Conservation (phyloP, 169 alveolate species). For the Eimeria necatrix region DNA sequence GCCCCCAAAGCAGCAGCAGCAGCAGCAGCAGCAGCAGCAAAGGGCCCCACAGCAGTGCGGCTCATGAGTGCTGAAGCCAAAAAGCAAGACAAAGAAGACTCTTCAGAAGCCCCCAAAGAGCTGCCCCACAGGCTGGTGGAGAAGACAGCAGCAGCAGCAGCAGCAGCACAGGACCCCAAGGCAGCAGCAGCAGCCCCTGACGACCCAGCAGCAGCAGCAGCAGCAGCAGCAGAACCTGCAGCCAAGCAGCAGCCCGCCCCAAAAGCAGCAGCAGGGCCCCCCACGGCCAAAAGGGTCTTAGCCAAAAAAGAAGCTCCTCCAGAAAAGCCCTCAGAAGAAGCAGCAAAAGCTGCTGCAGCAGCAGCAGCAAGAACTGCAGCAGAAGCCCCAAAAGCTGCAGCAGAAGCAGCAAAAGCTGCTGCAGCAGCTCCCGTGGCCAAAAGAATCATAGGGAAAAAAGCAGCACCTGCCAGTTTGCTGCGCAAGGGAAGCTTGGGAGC, state of each 20-base stretch:
- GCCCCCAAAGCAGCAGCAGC: constrained; percentile 15
- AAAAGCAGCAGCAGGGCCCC: constrained; percentile 18
- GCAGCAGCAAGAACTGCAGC: neutral
- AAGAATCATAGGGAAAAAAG: constrained; percentile 10
- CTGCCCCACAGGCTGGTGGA: neutral
- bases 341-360: neutral
- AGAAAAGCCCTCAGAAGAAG: constrained; percentile 11
- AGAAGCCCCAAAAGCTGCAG: neutral
- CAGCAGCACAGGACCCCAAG: neutral
- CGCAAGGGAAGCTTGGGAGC: constrained; percentile 1
- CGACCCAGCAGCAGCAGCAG: neutral
- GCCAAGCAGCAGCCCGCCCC: neutral
- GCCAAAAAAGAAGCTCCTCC: neutral
- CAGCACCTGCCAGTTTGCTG: neutral
- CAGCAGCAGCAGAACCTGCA: constrained; percentile 4
- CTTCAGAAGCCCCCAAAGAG: neutral
- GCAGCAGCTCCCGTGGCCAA: neutral
- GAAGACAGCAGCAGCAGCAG: neutral
- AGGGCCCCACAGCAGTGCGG: neutral
- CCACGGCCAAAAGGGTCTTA: neutral
- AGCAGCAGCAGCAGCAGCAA: no score
- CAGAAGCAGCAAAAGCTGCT: neutral
- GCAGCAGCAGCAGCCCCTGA: neutral
- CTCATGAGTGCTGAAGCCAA: neutral
- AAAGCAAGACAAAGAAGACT: neutral